Evolutionary conservation across 805 yeast species (phyloP).

Genomic region (Sugiyamaella boreocaroliniensis): DNA sequence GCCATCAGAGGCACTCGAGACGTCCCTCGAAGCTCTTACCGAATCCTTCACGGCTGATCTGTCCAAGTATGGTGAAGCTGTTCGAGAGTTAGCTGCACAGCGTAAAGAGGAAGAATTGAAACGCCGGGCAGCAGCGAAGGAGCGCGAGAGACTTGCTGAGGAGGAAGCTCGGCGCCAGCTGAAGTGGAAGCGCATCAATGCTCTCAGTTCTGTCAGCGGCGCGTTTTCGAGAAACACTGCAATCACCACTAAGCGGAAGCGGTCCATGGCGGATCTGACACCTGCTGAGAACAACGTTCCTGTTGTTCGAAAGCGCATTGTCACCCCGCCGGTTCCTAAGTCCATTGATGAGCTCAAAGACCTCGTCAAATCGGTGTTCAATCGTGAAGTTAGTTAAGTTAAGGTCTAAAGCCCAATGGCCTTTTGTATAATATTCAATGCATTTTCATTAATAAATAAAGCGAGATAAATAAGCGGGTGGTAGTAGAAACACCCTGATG

Average conservation of each 20-base stretch:
- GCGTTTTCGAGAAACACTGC: neutral
- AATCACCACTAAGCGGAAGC: neutral
- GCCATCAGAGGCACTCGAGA: neutral
- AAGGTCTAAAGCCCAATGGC: neutral
- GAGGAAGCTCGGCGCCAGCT: neutral
- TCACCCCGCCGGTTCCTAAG: slow-evolving; percentile 3
- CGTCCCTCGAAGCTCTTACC: neutral
- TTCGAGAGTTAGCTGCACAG: neutral
- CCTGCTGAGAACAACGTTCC: neutral
- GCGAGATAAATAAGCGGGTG: neutral
- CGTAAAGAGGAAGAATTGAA: neutral
- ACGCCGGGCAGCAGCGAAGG: neutral
- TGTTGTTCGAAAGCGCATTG: neutral
- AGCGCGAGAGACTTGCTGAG: neutral
- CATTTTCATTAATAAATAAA: neutral
- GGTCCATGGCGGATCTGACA: neutral
- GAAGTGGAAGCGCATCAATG: neutral
- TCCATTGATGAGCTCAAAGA: slow-evolving; percentile 5
- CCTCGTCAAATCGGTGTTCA: slow-evolving; percentile 4
- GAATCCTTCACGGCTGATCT: neutral
- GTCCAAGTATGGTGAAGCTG: neutral
- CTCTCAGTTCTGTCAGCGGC: neutral
- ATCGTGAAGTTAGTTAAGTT: neutral
- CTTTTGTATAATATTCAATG: neutral
- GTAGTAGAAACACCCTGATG: too few species aligned